Evolutionary conservation across 495 filamentous ascomycete species (phyloP).

Genomic region (Aspergillus bridgeri): DNA sequence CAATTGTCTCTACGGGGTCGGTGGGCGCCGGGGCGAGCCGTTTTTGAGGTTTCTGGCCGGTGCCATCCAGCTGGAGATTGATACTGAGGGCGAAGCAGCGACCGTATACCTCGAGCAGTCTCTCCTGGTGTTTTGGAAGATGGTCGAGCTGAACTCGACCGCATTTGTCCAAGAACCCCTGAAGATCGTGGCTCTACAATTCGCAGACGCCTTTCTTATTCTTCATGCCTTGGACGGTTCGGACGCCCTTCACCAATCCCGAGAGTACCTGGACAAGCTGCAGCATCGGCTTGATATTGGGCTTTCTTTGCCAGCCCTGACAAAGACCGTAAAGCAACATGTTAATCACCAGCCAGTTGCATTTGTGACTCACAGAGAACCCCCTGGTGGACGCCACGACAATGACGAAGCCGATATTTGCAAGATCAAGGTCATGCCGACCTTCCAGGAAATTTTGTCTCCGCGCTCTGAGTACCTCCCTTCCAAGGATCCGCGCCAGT

Average conservation of each 20-base stretch:
- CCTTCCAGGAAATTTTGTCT: constrained; percentile 55
- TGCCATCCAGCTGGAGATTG: constrained; percentile 13
- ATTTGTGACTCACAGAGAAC: constrained; percentile 38
- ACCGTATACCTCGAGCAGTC: constrained; percentile 15
- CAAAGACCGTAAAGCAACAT: constrained; percentile 9
- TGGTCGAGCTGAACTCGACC: constrained; percentile 30
- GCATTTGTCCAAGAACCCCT: constrained; percentile 28
- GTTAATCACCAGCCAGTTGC: constrained; percentile 28
- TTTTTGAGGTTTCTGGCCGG: constrained; percentile 38
- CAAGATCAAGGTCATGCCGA: constrained; percentile 63
- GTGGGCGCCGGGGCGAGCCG: constrained; percentile 40
- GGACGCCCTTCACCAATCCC: constrained; percentile 11
- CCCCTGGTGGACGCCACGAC: constrained; percentile 55
- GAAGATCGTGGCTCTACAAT: constrained; percentile 11
- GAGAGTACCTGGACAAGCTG: constrained; percentile 15
- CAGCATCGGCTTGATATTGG: constrained; percentile 38
- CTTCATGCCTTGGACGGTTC: constrained; percentile 7
- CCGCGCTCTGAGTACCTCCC: constrained; percentile 57
- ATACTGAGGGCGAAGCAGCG: not conserved
- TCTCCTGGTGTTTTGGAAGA: constrained; percentile 24
- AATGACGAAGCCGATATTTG: constrained; percentile 61
- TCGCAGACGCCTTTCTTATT: constrained; percentile 7
- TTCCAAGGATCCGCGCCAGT: constrained; percentile 44
- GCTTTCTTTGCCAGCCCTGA: constrained; percentile 25
- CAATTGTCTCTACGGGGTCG: constrained; percentile 51